Evolutionary conservation across 1,284 basidiomycete genomes (phyloP).

Genomic region (Trichosporon sp.): DNA sequence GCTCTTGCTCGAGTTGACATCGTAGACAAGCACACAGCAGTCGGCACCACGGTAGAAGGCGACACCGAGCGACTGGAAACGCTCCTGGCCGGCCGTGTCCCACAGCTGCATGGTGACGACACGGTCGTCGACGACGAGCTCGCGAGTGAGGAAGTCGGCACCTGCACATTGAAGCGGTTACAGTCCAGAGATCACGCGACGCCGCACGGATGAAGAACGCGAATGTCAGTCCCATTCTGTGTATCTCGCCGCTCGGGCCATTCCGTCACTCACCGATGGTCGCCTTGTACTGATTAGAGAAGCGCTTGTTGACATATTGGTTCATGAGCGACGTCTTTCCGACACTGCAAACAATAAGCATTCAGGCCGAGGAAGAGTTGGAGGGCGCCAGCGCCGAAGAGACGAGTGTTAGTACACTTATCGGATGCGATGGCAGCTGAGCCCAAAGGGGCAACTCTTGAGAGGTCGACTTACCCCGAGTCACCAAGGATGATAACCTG

Average conservation of each 20-base stretch:
- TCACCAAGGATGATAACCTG: constrained; percentile 98
- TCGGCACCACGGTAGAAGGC: constrained; percentile 99
- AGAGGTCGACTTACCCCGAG: constrained; percentile 73
- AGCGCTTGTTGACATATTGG: constrained; percentile 99
- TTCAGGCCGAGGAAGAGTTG: not conserved
- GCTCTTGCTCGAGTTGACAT: constrained; percentile 97
- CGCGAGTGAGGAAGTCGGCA: constrained; percentile 82
- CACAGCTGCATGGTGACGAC: constrained; percentile 99
- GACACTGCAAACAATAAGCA: constrained; percentile 64
- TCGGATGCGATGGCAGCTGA: not conserved
- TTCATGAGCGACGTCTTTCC: constrained; percentile 99
- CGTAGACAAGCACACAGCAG: constrained; percentile 98
- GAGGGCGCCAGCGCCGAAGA: not conserved
- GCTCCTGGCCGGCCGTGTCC: constrained; percentile 99
- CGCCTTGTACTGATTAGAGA: constrained; percentile 99
- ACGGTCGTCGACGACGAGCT: constrained; percentile 97
- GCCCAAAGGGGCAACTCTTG: not conserved
- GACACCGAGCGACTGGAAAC: constrained; percentile 97
- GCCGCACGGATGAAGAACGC: constrained; percentile 5
- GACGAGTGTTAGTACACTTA: constrained; percentile 16
- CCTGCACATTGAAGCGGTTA: constrained; percentile 45
- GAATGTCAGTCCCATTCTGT: constrained; percentile 1
- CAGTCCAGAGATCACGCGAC: not conserved
- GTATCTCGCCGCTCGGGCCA: constrained; percentile 5
- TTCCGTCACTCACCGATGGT: constrained; percentile 71